Conservation (phyloP, 176 grass and related monocot genomes). For the Carex cristatella region DNA sequence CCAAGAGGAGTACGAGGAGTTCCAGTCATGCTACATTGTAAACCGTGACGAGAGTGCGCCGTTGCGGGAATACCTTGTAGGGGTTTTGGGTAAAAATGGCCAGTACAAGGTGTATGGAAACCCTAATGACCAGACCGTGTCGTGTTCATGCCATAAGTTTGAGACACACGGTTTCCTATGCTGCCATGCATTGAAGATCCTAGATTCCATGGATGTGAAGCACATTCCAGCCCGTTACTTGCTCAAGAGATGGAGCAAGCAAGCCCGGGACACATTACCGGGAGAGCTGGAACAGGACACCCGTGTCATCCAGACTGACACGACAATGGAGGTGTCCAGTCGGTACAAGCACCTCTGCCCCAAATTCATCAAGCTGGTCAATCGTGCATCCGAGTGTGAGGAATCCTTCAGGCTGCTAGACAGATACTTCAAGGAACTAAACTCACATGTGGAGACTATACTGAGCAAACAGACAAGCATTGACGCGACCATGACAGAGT, state of each 20-base stretch:
- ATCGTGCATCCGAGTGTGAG: slow-evolving; percentile 54
- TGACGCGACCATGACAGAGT: slow-evolving; percentile 20
- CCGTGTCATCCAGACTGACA: slow-evolving; percentile 32
- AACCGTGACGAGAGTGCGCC: slow-evolving; percentile 37
- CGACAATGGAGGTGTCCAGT: slow-evolving; percentile 48
- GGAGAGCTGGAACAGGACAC: slow-evolving; percentile 18
- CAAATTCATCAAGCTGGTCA: slow-evolving; percentile 44
- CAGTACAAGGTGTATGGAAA: slow-evolving; percentile 46
- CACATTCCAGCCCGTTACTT: slow-evolving; percentile 49
- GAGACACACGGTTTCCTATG: slow-evolving; percentile 51
- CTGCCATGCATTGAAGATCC: slow-evolving; percentile 60
- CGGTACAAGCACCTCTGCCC: slow-evolving; percentile 45
- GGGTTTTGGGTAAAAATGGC: slow-evolving; percentile 42
- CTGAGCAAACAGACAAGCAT: slow-evolving; percentile 48
- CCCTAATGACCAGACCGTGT: slow-evolving; percentile 40
- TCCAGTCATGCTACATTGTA: slow-evolving; percentile 54
- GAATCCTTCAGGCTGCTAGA: slow-evolving; percentile 46
- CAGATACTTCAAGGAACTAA: slow-evolving; percentile 38
- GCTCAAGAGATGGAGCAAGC: slow-evolving; percentile 53
- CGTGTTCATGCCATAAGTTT: slow-evolving; percentile 56
- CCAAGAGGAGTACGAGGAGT: slow-evolving; percentile 60
- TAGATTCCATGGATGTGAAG: slow-evolving; percentile 70
- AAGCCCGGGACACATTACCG: slow-evolving; percentile 28
- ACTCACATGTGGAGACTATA: slow-evolving; percentile 44
- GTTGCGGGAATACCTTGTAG: slow-evolving; percentile 43